Base-by-base conservation (phyloP, 768 basidiomycete species). In the Termitomyces sp. region DNA sequence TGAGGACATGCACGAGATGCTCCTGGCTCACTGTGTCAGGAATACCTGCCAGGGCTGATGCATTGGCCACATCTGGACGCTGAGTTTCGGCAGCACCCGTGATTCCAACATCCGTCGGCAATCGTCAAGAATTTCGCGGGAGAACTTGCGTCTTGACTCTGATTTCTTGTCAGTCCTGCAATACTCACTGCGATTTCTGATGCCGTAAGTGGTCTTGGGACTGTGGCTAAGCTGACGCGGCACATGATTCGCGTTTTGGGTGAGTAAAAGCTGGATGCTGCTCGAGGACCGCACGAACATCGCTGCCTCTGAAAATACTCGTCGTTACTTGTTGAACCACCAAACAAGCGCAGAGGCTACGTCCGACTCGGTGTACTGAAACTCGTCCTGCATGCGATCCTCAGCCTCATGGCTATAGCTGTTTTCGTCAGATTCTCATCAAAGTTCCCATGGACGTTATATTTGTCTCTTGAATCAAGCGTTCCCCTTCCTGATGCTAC, bases 1-100 rank as follows among this genome's bases (percentile, higher is more conserved):
- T 30, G 47, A 57, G 30, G 56, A 32, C 55, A 57, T 58, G 32
- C 32, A 40, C 35, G 32, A 14, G 32, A 14, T 14, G 36, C 46
- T 52, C 50, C 20, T 46, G 47, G 55, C 38, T 51, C 33, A 51
- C 50, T 52, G 7, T 55, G 53, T 54, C n/a, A 58, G 57, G 57
- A 58, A 41, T 16, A 20, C 6, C 20, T 35, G 50, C 41, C 41
- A 43, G 41, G 32, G 5, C 41, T 43, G 18, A 43, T n/a, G 41
- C n/a, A 43, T 43, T 5, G n/a, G 9, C 18, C 41, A 43, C n/a
- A 35, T 38, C 36, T 38, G 36, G 40, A n/a, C 5, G 18, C 14
- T 26, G 35, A 14, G 50, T 8, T 26, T 52, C 51, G 51, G 51
- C 51, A 52, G 36, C 5, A 28, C 36, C 51, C 51, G 51, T 52